phyloP scores from a whole-genome alignment of 2,329 filamentous ascomycete genomes.

The Exserohilum rostratum region DNA sequence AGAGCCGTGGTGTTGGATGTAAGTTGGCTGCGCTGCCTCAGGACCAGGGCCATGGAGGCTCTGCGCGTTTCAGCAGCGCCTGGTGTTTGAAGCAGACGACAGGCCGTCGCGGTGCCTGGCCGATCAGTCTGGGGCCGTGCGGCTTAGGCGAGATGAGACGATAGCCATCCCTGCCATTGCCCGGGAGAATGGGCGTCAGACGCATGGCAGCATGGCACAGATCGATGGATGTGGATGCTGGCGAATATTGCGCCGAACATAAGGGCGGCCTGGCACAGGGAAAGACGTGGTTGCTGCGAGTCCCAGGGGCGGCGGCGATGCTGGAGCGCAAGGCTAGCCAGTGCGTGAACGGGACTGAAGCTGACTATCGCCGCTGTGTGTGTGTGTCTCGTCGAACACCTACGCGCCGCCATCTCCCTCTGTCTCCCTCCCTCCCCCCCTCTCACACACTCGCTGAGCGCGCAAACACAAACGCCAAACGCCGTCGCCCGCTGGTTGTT shows the following conservation, averaged over 20 bases:
- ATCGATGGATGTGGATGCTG: neutral
- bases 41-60: conserved; percentile 6
- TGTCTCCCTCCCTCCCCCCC: neutral
- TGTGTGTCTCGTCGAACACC: too few species aligned
- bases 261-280: neutral
- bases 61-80: conserved; percentile 12
- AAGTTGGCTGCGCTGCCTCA: conserved; percentile 5
- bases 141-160: conserved; percentile 14
- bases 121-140: conserved; percentile 6
- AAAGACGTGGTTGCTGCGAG: conserved; percentile 1
- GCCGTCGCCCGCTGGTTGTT: too few species aligned
- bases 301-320: conserved; percentile 4
- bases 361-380: too few species aligned
- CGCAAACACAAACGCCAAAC: too few species aligned
- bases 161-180: conserved; percentile 3
- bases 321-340: too few species aligned
- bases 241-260: conserved; percentile 3
- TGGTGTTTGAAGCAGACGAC: conserved; percentile 1
- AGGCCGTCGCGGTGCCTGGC: conserved; percentile 1
- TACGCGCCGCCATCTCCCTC: too few species aligned
- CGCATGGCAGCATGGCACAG: neutral
- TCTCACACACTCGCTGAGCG: too few species aligned
- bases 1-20: neutral
- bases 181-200: conserved; percentile 4
- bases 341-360: too few species aligned